phyloP scores from a whole-genome alignment of 352 stramenopile genomes.

The Salisapilia sapeloensis region DNA sequence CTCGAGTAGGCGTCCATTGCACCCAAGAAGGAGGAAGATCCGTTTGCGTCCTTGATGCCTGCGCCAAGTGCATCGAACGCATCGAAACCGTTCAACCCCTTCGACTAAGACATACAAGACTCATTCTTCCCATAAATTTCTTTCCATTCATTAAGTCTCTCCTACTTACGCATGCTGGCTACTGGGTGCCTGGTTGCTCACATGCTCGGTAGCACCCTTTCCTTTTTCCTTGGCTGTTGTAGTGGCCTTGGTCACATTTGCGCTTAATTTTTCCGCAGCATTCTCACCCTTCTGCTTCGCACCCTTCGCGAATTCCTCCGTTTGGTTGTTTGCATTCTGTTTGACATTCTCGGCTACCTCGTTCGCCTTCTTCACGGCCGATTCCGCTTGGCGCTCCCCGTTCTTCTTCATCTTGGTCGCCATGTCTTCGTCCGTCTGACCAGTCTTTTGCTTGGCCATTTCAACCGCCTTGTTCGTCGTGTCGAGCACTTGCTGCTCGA shows the following conservation, averaged over 20 bases:
- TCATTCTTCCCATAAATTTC: neutral
- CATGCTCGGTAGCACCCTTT: constrained; percentile 3
- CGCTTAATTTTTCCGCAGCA: constrained; percentile 3
- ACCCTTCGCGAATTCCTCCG: constrained; percentile 5
- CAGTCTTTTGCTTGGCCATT: constrained; percentile 4
- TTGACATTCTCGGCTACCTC: constrained; percentile 8
- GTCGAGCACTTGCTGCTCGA: constrained; percentile 12
- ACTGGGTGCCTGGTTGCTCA: constrained; percentile 4
- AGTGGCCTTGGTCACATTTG: constrained; percentile 6
- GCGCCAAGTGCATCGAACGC: constrained; percentile 2
- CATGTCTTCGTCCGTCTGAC: constrained; percentile 7
- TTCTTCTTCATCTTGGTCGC: constrained; percentile 6
- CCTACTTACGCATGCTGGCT: constrained; percentile 5
- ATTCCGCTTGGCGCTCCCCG: constrained; percentile 2
- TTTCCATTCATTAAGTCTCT: neutral
- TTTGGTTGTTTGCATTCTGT: constrained; percentile 7
- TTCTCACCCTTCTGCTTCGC: constrained; percentile 7
- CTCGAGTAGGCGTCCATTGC: constrained; percentile 3
- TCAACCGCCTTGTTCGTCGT: constrained; percentile 3
- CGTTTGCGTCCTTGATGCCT: neutral
- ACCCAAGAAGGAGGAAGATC: neutral
- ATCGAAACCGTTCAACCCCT: constrained; percentile 35
- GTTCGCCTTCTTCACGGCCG: constrained; percentile 5
- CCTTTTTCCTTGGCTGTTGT: constrained; percentile 5
- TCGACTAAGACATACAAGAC: too few species aligned